Evolutionary conservation across 768 basidiomycete genomes (phyloP), one percentile per base, ranked within the genome.

Genomic region (Albatrellus ellisii): DNA sequence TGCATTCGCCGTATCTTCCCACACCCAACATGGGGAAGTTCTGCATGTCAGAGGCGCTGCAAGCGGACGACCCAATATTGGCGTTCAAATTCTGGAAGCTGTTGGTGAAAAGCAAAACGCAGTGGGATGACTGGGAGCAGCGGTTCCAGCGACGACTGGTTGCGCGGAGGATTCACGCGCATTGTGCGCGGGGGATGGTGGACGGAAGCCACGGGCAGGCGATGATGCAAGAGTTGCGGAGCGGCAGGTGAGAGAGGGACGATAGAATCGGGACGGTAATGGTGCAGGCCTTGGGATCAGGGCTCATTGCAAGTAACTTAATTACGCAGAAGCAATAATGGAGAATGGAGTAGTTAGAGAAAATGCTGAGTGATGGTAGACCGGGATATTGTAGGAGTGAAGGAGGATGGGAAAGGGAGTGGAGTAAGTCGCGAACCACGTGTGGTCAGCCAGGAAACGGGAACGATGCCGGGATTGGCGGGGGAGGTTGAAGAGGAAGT

Each of bases 41-140:
- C 50, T 70, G 77, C 44, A 63, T 78, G 15, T 53, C 51, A 11
- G 63, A 65, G 6, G 67, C 75, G n/a, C 55, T 84, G 43, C 59
- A 59, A 29, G 63, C 66, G 26, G 58, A 66, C 15, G 66, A 75
- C 35, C 66, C 75, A 0, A 44, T 49, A 46, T 56, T 75, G 59
- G 81, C 77, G 1, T 79, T 65, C 60, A 57, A 59, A 34, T 80
- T 81, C 55, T 84, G 80, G 80, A 50, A 56, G 36, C 49, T 56
- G 37, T 56, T 79, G 45, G 38, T 81, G 10, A 60, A 54, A 44
- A 54, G 55, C 21, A 67, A 60, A 54, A 59, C 66, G 5, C 61
- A 70, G 42, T 73, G 71, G 72, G 49, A 54, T 4, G 74, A 78
- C 53, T 22, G 15, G 15, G 64, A 68, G 51, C 75, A 78, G 49